A percentile compares a stretch with the other conserved stretches of the same genome.
Conservation (phyloP, 805 yeast species). For the Candida ortonii region DNA sequence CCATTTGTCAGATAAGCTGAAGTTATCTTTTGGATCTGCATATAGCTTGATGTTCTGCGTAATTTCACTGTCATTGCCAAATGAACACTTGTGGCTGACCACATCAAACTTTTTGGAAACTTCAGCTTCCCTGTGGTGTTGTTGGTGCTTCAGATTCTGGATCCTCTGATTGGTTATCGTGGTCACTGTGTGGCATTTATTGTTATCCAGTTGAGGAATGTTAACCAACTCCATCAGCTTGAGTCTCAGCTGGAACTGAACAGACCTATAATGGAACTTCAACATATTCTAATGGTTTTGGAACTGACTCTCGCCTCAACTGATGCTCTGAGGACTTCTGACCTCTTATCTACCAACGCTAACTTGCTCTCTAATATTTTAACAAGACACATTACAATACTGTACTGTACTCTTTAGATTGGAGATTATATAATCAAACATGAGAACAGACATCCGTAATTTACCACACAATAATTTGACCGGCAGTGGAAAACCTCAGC, state of each 20-base stretch:
- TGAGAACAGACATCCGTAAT: too few relatives aligned
- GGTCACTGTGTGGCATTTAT: slow-evolving; percentile 52
- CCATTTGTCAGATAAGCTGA: slow-evolving; percentile 42
- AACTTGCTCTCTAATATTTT: too few relatives aligned
- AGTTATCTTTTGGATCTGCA: slow-evolving; percentile 34
- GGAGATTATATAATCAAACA: too few relatives aligned
- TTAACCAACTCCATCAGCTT: slow-evolving; percentile 71
- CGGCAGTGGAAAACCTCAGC: too few relatives aligned
- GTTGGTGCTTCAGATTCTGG: slow-evolving; percentile 17
- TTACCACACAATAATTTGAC: too few relatives aligned
- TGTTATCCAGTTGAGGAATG: slow-evolving; percentile 75
- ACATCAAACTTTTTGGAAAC: slow-evolving; percentile 44
- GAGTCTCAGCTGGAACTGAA: slow-evolving; percentile 55
- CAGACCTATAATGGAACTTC: slow-evolving; percentile 24
- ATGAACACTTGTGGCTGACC: slow-evolving; percentile 49
- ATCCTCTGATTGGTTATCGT: slow-evolving; percentile 21
- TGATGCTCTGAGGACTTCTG: too few relatives aligned
- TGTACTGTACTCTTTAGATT: too few relatives aligned
- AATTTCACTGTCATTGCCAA: slow-evolving; percentile 35
- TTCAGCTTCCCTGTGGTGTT: slow-evolving; percentile 26
- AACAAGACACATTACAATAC: too few relatives aligned
- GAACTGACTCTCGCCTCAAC: too few relatives aligned
- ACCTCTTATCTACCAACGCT: too few relatives aligned
- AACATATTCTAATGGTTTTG: slow-evolving; percentile 10
- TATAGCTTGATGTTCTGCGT: slow-evolving; percentile 37